Percentiles rank a stretch among this genome's conserved stretches.
phyloP scores from a whole-genome alignment of 129 eudicot species.

The Centella asiatica region DNA sequence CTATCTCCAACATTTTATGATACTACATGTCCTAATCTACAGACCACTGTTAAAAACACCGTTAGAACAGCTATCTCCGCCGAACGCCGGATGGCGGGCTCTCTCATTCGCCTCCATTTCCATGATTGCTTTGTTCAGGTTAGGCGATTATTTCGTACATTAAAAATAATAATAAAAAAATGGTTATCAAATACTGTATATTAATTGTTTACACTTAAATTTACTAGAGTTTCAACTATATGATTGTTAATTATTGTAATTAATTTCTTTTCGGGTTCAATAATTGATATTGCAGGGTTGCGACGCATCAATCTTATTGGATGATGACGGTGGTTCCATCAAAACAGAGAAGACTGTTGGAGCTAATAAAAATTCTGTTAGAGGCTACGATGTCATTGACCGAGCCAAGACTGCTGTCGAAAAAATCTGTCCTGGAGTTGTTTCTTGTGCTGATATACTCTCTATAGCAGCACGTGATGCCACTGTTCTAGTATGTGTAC shows the following conservation, averaged over 20 bases:
- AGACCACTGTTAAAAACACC: not conserved
- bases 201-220: not conserved
- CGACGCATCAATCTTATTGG: conserved; percentile 21
- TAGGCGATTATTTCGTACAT: not conserved
- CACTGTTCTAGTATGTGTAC: conserved; percentile 5
- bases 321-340: conserved; percentile 23
- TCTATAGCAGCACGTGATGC: conserved; percentile 30
- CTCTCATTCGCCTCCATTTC: conserved; percentile 10
- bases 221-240: not conserved
- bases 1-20: conserved; percentile 3
- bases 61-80: not conserved
- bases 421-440: conserved; percentile 32
- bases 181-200: too few relatives aligned
- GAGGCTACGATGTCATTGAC: conserved; percentile 40
- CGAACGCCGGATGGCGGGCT: conserved; percentile 4
- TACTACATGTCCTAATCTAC: not conserved
- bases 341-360: conserved; percentile 30
- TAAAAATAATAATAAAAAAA: too few relatives aligned
- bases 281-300: conserved; percentile 19
- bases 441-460: conserved; percentile 21
- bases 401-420: conserved; percentile 35
- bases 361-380: conserved; percentile 21
- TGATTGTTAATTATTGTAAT: not conserved
- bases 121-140: conserved; percentile 13
- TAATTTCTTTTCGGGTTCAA: not conserved